These are phyloP conservation scores for Trametes gibbosa DNA, from an alignment of 768 basidiomycete genomes.

Conservation along the genomic window DNA sequence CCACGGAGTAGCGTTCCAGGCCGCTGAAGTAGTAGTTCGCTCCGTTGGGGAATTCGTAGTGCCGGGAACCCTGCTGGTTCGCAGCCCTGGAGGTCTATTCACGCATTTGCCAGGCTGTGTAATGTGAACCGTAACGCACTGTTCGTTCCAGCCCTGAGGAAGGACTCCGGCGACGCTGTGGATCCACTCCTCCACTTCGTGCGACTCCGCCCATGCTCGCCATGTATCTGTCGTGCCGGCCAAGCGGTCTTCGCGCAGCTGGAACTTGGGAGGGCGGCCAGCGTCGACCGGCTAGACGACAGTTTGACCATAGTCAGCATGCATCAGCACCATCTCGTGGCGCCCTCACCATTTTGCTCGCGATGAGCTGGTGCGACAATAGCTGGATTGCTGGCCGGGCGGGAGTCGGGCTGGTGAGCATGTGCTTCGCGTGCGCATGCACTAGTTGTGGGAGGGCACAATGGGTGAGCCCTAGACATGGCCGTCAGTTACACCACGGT, in stretches of 20 bases:
- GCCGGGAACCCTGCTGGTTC: constrained; percentile 51
- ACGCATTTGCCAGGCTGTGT: not conserved
- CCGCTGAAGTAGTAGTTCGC: constrained; percentile 78
- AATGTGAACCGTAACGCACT: constrained; percentile 45
- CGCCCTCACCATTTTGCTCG: constrained; percentile 63
- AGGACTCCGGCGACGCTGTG: constrained; percentile 85
- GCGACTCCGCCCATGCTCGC: constrained; percentile 72
- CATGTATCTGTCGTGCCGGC: constrained; percentile 77
- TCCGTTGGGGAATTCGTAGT: constrained; percentile 96
- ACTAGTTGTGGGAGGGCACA: constrained; percentile 79
- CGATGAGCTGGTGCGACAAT: constrained; percentile 84
- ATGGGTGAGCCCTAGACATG: constrained; percentile 63
- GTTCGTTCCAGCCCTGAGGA: constrained; percentile 86
- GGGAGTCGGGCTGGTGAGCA: constrained; percentile 49
- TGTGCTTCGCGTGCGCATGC: constrained; percentile 72
- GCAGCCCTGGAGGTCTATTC: constrained; percentile 46
- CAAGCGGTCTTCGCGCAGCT: constrained; percentile 72
- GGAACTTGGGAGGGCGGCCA: constrained; percentile 59
- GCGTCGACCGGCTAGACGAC: constrained; percentile 65
- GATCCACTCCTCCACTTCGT: constrained; percentile 93
- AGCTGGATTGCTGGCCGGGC: constrained; percentile 63
- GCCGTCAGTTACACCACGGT: not conserved
- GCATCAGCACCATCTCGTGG: not conserved
- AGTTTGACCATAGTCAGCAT: not conserved
- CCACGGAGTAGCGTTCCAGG: constrained; percentile 74